These are phyloP conservation scores for Ceratocystis diversiconidia DNA, from an alignment of 2,329 filamentous ascomycete species.

Conservation along the genomic window DNA sequence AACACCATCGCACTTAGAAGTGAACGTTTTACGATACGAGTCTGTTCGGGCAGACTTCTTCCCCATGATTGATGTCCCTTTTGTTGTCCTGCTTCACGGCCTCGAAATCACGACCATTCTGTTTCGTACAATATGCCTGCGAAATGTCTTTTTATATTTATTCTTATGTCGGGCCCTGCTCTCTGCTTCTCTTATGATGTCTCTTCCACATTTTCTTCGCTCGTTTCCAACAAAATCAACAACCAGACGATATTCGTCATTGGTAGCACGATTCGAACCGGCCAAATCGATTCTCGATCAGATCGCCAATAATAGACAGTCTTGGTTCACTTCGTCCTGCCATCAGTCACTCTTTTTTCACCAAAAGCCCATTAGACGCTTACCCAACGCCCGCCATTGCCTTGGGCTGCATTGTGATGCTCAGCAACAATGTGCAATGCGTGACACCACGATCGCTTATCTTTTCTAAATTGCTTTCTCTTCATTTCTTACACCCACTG, in stretches of 20 bases:
- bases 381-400: not conserved
- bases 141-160: not conserved
- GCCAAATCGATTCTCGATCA: not conserved
- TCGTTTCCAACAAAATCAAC: not conserved
- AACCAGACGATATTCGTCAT: not conserved
- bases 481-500: not conserved
- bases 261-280: not conserved
- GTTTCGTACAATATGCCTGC: not conserved
- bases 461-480: not conserved
- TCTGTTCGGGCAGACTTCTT: not conserved
- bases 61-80: not conserved
- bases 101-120: not conserved
- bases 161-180: not conserved
- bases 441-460: not conserved
- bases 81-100: conserved; percentile 1
- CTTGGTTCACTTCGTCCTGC: not conserved
- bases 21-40: conserved; percentile 28
- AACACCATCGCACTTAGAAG: conserved; percentile 35
- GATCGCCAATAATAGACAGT: not conserved
- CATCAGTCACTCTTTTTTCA: not conserved
- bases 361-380: not conserved
- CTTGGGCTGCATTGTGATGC: conserved; percentile 14
- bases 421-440: conserved; percentile 3
- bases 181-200: not conserved
- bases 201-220: not conserved